Evolutionary conservation across 176 grass and related monocot genomes (phyloP).

Genomic region (Avena insularis): DNA sequence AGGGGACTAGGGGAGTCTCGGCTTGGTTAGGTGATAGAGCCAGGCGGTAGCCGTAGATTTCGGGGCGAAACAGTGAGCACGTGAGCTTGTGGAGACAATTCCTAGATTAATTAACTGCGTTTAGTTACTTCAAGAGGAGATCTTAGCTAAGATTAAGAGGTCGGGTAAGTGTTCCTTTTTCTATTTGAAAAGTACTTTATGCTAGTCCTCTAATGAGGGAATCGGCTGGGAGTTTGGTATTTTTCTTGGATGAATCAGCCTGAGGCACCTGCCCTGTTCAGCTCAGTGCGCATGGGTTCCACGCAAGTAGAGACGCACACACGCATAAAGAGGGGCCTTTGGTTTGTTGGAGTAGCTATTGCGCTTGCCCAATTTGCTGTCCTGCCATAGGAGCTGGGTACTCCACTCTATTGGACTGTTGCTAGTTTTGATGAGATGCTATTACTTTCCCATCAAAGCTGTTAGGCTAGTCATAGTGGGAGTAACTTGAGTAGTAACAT

Average conservation of each 20-base stretch:
- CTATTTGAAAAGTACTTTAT: background rate
- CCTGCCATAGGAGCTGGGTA: constrained; percentile 20
- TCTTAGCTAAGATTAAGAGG: constrained; percentile 31
- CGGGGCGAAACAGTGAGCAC: background rate
- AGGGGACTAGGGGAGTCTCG: background rate
- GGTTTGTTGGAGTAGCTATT: constrained; percentile 37
- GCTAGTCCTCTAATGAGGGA: background rate
- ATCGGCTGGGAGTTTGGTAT: background rate
- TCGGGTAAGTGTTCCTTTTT: background rate
- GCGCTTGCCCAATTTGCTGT: constrained; percentile 14
- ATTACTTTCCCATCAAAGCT: constrained; percentile 1
- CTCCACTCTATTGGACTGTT: background rate
- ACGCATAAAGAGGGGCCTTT: constrained; percentile 21
- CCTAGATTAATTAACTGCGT: background rate
- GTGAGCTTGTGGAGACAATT: constrained; percentile 1
- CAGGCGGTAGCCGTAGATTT: constrained; percentile 3
- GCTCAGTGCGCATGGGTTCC: constrained; percentile 46
- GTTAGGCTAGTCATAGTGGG: background rate
- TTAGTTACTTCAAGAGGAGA: background rate
- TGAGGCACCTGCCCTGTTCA: background rate
- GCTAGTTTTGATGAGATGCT: constrained; percentile 19
- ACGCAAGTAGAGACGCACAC: background rate
- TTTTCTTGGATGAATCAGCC: constrained; percentile 16
- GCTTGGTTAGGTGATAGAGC: background rate
- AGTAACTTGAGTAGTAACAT: too few species aligned